phyloP scores from a whole-genome alignment of 2,329 filamentous ascomycete species.

The Didymella arachidicola region DNA sequence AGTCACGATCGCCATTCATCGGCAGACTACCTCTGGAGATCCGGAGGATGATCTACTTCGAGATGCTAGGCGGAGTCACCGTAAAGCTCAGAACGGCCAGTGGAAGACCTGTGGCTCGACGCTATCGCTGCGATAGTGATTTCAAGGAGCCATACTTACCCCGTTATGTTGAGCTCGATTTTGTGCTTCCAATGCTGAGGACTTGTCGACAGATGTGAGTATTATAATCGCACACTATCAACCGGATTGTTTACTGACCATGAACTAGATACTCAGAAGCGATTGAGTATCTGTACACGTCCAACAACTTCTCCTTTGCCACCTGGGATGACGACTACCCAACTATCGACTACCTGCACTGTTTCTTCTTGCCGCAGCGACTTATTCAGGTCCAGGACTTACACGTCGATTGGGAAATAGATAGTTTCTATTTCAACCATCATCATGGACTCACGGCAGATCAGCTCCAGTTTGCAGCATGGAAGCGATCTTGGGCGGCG shows the following conservation, averaged over 20 bases:
- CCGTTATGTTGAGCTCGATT: conserved; percentile 1
- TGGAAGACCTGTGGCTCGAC: conserved; percentile 20
- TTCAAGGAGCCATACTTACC: neutral
- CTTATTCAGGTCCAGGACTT: conserved; percentile 28
- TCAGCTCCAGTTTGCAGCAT: conserved; percentile 11
- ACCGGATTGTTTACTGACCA: conserved; percentile 2
- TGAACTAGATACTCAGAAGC: conserved; percentile 35
- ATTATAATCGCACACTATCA: too few relatives aligned
- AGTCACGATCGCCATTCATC: conserved; percentile 30
- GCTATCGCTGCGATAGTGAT: conserved; percentile 7
- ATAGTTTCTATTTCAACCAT: conserved; percentile 18
- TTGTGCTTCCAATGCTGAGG: conserved; percentile 25
- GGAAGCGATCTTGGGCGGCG: conserved; percentile 29
- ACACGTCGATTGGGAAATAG: conserved; percentile 27
- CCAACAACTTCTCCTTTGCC: conserved; percentile 29
- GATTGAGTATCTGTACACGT: conserved; percentile 32
- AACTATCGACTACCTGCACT: conserved; percentile 28
- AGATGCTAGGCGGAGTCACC: conserved; percentile 21
- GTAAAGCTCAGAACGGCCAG: conserved; percentile 23
- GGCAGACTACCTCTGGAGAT: conserved; percentile 32
- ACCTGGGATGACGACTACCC: conserved; percentile 23
- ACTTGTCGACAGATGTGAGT: conserved; percentile 37
- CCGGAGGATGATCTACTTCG: conserved; percentile 30
- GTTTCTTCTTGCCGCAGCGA: conserved; percentile 31
- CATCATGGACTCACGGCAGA: conserved; percentile 1